A percentile compares a stretch with the other conserved stretches of the same genome.
Conservation (phyloP, 257 asterid species). For the Ophiorrhiza pumila region DNA sequence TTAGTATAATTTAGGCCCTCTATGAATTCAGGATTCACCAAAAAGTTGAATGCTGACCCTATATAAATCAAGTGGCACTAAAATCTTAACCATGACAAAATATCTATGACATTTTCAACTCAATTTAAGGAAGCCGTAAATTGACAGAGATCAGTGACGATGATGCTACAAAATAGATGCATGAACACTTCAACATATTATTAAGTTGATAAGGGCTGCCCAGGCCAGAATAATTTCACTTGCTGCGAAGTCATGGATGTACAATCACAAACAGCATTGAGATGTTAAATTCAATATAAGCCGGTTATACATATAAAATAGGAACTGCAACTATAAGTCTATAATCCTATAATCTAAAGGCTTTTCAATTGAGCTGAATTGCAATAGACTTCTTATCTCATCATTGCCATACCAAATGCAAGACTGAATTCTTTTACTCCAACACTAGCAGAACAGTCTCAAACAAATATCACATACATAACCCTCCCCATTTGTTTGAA, state of each 20-base stretch:
- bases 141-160: background rate
- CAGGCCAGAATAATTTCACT: background rate
- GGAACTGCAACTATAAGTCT: background rate
- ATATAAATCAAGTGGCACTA: background rate
- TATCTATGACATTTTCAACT: background rate
- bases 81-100: background rate
- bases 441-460: background rate
- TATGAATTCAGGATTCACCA: background rate
- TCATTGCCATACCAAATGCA: background rate
- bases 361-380: background rate
- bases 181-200: background rate
- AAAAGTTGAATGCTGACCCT: background rate
- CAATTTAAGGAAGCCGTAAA: background rate
- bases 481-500: background rate
- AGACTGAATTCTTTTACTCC: background rate
- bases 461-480: background rate
- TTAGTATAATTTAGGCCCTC: background rate
- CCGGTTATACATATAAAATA: too few relatives aligned
- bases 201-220: background rate
- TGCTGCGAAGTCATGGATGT: background rate
- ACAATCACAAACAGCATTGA: background rate
- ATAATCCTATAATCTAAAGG: background rate
- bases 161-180: background rate
- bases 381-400: background rate
- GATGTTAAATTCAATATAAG: background rate